Conservation (phyloP, 1,284 basidiomycete species). For the Mycena sp. region DNA sequence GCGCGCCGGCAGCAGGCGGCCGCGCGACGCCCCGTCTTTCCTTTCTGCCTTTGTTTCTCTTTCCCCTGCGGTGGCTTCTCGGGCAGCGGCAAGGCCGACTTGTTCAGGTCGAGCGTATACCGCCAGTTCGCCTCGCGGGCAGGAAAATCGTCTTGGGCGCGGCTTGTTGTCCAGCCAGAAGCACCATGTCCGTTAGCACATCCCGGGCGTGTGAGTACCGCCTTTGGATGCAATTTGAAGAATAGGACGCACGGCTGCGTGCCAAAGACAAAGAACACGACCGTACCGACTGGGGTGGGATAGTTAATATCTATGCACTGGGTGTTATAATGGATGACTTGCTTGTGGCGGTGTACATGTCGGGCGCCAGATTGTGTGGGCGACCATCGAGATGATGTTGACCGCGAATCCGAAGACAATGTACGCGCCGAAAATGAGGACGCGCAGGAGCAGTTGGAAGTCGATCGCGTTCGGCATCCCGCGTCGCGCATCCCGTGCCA, state of each 20-base stretch:
- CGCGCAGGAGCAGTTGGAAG: slow-evolving; percentile 43
- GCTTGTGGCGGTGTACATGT: slow-evolving; percentile 49
- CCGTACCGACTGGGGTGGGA: slow-evolving; percentile 42
- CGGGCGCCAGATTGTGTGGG: slow-evolving; percentile 37
- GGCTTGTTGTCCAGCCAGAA: slow-evolving; percentile 38
- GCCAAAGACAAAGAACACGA: slow-evolving; percentile 48
- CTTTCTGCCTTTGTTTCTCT: too few relatives aligned
- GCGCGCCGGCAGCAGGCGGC: too few relatives aligned
- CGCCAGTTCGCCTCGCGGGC: slow-evolving; percentile 19
- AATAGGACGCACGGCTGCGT: slow-evolving; percentile 48
- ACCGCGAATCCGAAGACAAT: slow-evolving; percentile 45
- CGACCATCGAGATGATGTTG: slow-evolving; percentile 40
- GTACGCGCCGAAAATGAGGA: slow-evolving; percentile 48
- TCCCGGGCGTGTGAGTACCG: slow-evolving; percentile 33
- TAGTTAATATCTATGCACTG: background rate
- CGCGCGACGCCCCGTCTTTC: too few relatives aligned
- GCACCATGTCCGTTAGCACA: slow-evolving; percentile 46
- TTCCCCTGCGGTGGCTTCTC: slow-evolving; percentile 1
- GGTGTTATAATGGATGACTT: background rate
- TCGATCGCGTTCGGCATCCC: slow-evolving; percentile 37
- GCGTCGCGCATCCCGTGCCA: slow-evolving; percentile 41
- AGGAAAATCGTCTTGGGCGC: background rate
- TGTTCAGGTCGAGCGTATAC: slow-evolving; percentile 10
- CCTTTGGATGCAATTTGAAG: background rate
- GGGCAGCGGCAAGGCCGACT: slow-evolving; percentile 3